Percentiles rank a stretch among this genome's conserved stretches.
These are phyloP conservation scores for Pycnococcus provasolii DNA, from an alignment of 139 green algal genomes.

Conservation along the genomic window DNA sequence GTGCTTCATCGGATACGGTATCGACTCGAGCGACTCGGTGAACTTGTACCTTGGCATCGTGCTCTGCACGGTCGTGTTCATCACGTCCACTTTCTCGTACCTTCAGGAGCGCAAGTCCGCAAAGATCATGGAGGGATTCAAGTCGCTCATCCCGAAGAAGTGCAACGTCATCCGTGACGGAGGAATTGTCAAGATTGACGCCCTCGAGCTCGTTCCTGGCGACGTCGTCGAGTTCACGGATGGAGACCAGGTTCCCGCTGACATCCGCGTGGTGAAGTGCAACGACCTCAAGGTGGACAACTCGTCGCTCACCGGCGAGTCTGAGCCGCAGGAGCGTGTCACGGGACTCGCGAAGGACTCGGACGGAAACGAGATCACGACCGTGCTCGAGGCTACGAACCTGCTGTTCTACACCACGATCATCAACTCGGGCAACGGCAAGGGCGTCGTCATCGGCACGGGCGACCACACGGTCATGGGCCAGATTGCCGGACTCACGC, in stretches of 20 bases:
- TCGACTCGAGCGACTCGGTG: constrained; percentile 47
- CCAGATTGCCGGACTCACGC: constrained; percentile 35
- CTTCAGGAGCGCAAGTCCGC: constrained; percentile 56
- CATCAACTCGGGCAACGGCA: constrained; percentile 29
- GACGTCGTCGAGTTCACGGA: constrained; percentile 35
- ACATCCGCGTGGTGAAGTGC: constrained; percentile 34
- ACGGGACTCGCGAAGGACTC: constrained; percentile 23
- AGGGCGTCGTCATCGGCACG: constrained; percentile 29
- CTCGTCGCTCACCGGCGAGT: constrained; percentile 32
- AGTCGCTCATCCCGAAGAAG: constrained; percentile 58
- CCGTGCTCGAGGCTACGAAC: constrained; percentile 47
- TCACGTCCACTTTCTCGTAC: constrained; percentile 53
- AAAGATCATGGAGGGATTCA: constrained; percentile 60
- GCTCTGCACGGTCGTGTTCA: constrained; percentile 42
- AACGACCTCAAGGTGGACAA: constrained; percentile 39
- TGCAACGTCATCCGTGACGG: constrained; percentile 41
- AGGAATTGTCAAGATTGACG: constrained; percentile 25
- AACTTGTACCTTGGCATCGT: constrained; percentile 68
- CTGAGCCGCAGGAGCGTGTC: constrained; percentile 35
- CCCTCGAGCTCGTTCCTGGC: constrained; percentile 34
- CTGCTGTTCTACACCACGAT: constrained; percentile 63
- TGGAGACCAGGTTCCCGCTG: constrained; percentile 36
- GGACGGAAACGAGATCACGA: constrained; percentile 16
- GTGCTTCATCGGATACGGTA: constrained; percentile 44
- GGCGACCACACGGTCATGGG: constrained; percentile 32